A percentile compares a stretch with the other conserved stretches of the same genome.
Evolutionary conservation across 2,329 filamentous ascomycete genomes (phyloP).

Genomic region (Colletotrichum shisoi): DNA sequence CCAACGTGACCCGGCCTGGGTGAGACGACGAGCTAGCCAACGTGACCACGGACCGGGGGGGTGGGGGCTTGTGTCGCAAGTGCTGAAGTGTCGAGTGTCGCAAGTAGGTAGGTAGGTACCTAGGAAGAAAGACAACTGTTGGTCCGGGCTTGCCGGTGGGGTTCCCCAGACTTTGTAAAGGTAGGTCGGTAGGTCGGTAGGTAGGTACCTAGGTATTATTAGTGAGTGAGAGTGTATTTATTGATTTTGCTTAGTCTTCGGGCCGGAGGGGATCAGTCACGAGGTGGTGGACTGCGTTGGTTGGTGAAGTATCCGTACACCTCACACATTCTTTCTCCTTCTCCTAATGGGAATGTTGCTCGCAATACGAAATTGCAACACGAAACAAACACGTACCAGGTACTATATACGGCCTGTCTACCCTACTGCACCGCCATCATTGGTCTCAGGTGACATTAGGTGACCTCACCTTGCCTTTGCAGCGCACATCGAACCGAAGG

Average conservation of each 20-base stretch:
- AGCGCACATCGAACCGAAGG: conserved; percentile 21
- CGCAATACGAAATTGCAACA: not conserved
- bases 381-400: not conserved
- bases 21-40: conserved; percentile 23
- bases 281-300: not conserved
- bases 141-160: conserved; percentile 18
- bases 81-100: not conserved
- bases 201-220: too few species aligned
- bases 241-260: not conserved
- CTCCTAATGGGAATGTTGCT: not conserved
- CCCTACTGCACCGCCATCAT: not conserved
- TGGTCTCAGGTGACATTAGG: not conserved
- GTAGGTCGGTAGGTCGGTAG: too few species aligned
- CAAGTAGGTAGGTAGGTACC: too few species aligned
- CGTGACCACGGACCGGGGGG: too few species aligned
- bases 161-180: not conserved
- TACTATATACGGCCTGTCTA: not conserved
- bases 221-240: not conserved
- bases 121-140: not conserved
- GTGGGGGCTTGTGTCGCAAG: too few species aligned
- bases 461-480: conserved; percentile 20
- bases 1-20: conserved; percentile 28
- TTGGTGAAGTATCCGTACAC: not conserved
- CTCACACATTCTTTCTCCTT: not conserved
- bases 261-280: not conserved